phyloP scores from a whole-genome alignment of 805 yeast genomes.

The Nematodospora valgi region DNA sequence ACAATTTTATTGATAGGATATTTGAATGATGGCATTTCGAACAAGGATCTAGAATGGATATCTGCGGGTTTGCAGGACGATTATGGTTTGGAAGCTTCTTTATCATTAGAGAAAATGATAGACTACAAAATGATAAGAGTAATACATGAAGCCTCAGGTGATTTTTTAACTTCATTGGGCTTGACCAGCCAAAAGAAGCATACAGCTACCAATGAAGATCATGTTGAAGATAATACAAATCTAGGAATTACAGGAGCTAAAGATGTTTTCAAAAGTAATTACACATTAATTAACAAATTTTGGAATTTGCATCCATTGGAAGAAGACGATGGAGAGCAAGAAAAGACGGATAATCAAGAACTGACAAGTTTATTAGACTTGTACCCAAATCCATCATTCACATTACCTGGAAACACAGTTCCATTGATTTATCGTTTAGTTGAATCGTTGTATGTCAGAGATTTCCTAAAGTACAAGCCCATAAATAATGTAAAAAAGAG shows the following conservation, averaged over 20 bases:
- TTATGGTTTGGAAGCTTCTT: conserved; percentile 58
- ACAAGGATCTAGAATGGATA: conserved; percentile 55
- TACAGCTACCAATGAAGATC: conserved; percentile 8
- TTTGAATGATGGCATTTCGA: conserved; percentile 65
- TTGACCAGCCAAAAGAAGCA: conserved; percentile 8
- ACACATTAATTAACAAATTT: conserved; percentile 37
- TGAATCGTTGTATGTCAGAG: conserved; percentile 62
- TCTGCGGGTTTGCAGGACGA: conserved; percentile 55
- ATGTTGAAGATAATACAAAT: conserved; percentile 13
- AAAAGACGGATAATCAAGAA: conserved; percentile 3
- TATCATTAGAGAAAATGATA: conserved; percentile 46
- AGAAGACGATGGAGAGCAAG: conserved; percentile 14
- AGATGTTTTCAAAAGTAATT: conserved; percentile 28
- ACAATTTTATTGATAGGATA: conserved; percentile 57
- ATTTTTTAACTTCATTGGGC: conserved; percentile 21
- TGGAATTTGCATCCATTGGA: conserved; percentile 47
- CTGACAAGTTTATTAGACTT: conserved; percentile 18
- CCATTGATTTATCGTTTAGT: conserved; percentile 72
- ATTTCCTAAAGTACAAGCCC: conserved; percentile 43
- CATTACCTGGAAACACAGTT: conserved; percentile 73
- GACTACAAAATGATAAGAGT: conserved; percentile 46
- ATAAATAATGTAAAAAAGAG: conserved; percentile 30
- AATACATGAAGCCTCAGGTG: conserved; percentile 15
- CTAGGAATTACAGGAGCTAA: conserved; percentile 34
- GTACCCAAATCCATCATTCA: conserved; percentile 53